Evolutionary conservation across 164 flowering plant species (phyloP), one percentile per base, ranked within the genome.

Genomic region (Sedum album): DNA sequence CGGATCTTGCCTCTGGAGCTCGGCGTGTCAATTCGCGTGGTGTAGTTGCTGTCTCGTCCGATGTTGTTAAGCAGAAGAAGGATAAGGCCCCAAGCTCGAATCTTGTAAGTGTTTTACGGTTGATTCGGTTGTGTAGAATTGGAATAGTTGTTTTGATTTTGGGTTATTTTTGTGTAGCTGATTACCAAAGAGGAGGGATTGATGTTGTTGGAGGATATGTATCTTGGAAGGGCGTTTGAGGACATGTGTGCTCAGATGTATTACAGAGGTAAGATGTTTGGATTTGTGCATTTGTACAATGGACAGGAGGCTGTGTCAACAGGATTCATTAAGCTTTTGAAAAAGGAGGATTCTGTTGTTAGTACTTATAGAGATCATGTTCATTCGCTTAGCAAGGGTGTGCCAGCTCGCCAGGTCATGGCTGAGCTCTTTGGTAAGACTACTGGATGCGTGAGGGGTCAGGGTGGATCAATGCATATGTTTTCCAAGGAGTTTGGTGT

Each of bases 241-340:
- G 98, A 93, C 74, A 93, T 90, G 98, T 93, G 98, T 73, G 96
- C 96, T 4, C 96, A 92, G 82, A 92, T 92, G 98, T 92, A 92
- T 60, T 92, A 93, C 77, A 82, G 98, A 70, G 98, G 83, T 4
- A 93, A 93, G 69, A 90, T 93, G 96, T 90, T 88, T 72, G 98
- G 98, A 6, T 93, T 93, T 72, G 98, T 93, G 38, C 98, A 93
- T 69, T 83, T 90, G 61, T 92, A 92, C 83, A 92, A 90, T 53
- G 96, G 96, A 31, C 98, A 92, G 72, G 98, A 92, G 69, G 98
- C 96, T 14, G 93, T 93, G 10, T 93, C 98, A 36, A 86, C 96
- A 49, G 98, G 98, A 10, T 93, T 90, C 72, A 93, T 93, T 71
- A 88, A 90, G 81, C 88, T 88, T 21, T 73, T 90, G 77, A 90